Evolutionary conservation across 78 protist species (phyloP).

Genomic region (Dictyostelium purpureum): DNA sequence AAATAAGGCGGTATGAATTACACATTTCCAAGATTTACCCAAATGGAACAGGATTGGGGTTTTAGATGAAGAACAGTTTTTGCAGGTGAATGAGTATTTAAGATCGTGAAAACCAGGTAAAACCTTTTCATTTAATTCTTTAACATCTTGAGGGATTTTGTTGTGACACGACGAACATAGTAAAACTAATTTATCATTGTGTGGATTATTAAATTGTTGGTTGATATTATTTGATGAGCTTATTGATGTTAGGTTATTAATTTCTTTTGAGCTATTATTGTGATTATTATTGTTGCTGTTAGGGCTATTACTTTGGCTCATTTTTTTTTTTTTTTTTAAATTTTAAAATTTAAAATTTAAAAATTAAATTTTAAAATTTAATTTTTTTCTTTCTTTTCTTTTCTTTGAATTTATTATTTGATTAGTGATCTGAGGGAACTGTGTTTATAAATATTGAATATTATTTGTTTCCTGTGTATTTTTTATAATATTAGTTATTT

Average conservation of each 20-base stretch:
- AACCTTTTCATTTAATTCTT: slow-evolving; percentile 54
- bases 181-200: slow-evolving; percentile 5
- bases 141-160: slow-evolving; percentile 36
- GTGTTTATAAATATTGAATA: too few species aligned
- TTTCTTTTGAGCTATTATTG: background rate
- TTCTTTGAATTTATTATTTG: too few species aligned
- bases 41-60: slow-evolving; percentile 34
- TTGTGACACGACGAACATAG: slow-evolving; percentile 44
- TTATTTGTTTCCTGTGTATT: too few species aligned
- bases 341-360: too few species aligned
- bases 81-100: slow-evolving; percentile 63
- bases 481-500: too few species aligned
- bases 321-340: too few species aligned
- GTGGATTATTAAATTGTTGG: background rate
- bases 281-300: too few species aligned
- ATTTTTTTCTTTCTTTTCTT: too few species aligned
- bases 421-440: too few species aligned
- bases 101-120: slow-evolving; percentile 68
- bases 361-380: too few species aligned
- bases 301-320: too few species aligned
- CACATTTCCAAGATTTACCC: slow-evolving; percentile 78
- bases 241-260: background rate
- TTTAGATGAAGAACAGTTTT: slow-evolving; percentile 23
- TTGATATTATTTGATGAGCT: too few species aligned
- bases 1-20: slow-evolving; percentile 59